A percentile compares a stretch with the other conserved stretches of the same genome.
Evolutionary conservation across 257 asterid species (phyloP).

Genomic region (Parsonsia alboflavescens): DNA sequence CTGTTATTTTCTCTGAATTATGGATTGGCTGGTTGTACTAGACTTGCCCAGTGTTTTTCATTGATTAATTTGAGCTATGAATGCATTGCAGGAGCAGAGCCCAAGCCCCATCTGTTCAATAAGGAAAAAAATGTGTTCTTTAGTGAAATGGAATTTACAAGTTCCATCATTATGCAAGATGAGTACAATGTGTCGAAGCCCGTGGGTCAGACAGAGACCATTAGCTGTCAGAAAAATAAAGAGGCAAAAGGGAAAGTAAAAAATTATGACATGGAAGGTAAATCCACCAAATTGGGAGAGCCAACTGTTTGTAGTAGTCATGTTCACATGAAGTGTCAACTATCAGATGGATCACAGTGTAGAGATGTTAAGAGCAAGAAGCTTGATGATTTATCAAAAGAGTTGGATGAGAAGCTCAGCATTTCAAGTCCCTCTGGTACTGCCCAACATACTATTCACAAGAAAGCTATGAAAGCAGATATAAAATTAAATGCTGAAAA

Average conservation of each 20-base stretch:
- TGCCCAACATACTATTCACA: slow-evolving; percentile 16
- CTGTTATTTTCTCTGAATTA: background rate
- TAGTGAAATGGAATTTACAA: slow-evolving; percentile 50
- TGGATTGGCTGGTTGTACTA: slow-evolving; percentile 8
- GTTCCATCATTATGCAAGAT: slow-evolving; percentile 53
- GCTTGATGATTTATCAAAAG: slow-evolving; percentile 17
- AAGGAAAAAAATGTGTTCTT: slow-evolving; percentile 27
- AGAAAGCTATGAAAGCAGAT: slow-evolving; percentile 19
- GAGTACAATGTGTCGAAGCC: slow-evolving; percentile 61
- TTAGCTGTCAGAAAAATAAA: slow-evolving; percentile 27
- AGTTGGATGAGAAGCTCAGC: slow-evolving; percentile 22
- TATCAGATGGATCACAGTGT: slow-evolving; percentile 10
- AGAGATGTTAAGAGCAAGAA: slow-evolving; percentile 12
- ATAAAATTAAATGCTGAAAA: slow-evolving; percentile 20
- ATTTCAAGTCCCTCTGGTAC: slow-evolving; percentile 32
- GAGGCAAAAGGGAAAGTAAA: slow-evolving; percentile 30
- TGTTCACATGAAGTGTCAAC: slow-evolving; percentile 28
- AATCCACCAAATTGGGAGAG: slow-evolving; percentile 22
- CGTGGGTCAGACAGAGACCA: slow-evolving; percentile 21
- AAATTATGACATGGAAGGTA: slow-evolving; percentile 17
- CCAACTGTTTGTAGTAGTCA: slow-evolving; percentile 31
- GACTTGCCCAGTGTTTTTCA: slow-evolving; percentile 14
- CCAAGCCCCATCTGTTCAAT: slow-evolving; percentile 24
- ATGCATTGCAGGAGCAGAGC: slow-evolving; percentile 45
- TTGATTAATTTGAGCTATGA: slow-evolving; percentile 23